phyloP scores from a whole-genome alignment of 768 basidiomycete species.

The Pleurotus cornucopiae region DNA sequence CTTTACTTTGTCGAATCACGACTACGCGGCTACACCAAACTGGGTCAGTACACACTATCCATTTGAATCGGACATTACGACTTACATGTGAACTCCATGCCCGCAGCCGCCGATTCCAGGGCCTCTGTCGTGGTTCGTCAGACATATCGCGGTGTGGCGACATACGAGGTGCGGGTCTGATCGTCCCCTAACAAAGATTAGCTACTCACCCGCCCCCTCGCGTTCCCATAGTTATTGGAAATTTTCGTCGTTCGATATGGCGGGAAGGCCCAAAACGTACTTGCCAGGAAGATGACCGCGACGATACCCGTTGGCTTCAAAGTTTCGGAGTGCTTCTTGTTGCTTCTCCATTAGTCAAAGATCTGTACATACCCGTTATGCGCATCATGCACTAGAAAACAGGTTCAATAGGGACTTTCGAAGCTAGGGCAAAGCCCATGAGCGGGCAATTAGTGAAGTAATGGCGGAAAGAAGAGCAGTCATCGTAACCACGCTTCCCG shows the following conservation, averaged over 20 bases:
- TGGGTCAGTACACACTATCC: conserved; percentile 15
- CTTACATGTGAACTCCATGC: neutral
- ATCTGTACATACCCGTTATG: too few relatives aligned
- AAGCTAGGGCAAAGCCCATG: too few relatives aligned
- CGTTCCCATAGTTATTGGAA: conserved; percentile 19
- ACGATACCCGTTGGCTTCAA: too few relatives aligned
- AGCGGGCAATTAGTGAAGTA: too few relatives aligned
- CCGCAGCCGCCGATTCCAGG: conserved; percentile 16
- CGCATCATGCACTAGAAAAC: too few relatives aligned
- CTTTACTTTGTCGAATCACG: conserved; percentile 18
- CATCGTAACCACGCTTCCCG: too few relatives aligned
- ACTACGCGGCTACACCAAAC: conserved; percentile 13
- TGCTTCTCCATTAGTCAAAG: too few relatives aligned
- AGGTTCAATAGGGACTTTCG: too few relatives aligned
- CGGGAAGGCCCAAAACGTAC: conserved; percentile 14
- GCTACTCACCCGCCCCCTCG: neutral
- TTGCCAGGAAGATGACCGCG: conserved; percentile 5
- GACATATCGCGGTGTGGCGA: conserved; percentile 11
- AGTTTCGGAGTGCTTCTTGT: too few relatives aligned
- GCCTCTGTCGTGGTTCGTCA: conserved; percentile 17
- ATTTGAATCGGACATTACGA: neutral
- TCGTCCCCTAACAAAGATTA: neutral
- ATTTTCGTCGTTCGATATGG: conserved; percentile 17
- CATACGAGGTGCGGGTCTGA: conserved; percentile 13
- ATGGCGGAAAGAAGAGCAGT: too few relatives aligned